Evolutionary conservation across 148 eudicot genomes (phyloP).

Genomic region (Fallopia convolvulus): DNA sequence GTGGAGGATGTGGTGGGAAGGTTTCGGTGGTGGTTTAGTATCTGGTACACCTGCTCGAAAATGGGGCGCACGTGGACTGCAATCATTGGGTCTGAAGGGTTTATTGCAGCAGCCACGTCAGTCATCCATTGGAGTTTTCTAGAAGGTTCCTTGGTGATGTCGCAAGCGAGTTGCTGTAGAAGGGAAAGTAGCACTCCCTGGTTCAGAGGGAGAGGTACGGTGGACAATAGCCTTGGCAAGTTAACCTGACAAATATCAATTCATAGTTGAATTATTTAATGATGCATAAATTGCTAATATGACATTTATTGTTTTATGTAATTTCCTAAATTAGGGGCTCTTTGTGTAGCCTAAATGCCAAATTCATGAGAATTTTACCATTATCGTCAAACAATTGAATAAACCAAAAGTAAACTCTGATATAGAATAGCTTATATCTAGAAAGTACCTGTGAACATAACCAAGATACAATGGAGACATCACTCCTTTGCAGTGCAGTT

Average conservation of each 20-base stretch:
- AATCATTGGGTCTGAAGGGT: constrained; percentile 73
- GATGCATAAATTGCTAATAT: neutral
- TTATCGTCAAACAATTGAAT: too few species aligned
- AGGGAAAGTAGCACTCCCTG: constrained; percentile 95
- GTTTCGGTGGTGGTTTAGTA: constrained; percentile 66
- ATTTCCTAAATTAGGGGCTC: too few species aligned
- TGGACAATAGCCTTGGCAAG: constrained; percentile 43
- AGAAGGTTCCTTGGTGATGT: constrained; percentile 49
- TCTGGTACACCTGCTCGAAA: constrained; percentile 90
- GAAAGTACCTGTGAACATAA: constrained; percentile 82
- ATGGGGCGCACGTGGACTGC: constrained; percentile 73
- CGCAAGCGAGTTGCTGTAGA: constrained; percentile 92
- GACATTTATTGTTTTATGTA: too few species aligned
- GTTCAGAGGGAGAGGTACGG: constrained; percentile 60
- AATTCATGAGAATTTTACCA: too few species aligned
- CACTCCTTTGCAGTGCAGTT: constrained; percentile 89
- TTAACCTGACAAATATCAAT: constrained; percentile 47
- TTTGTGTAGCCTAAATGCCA: neutral
- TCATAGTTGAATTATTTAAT: neutral
- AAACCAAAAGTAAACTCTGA: neutral
- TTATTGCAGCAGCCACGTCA: constrained; percentile 67
- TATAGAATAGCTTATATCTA: too few species aligned
- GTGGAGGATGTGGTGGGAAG: constrained; percentile 39
- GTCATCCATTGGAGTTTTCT: constrained; percentile 76
- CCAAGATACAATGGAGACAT: constrained; percentile 89